Evolutionary conservation across 805 yeast genomes (phyloP).

Genomic region (Candida corydali): DNA sequence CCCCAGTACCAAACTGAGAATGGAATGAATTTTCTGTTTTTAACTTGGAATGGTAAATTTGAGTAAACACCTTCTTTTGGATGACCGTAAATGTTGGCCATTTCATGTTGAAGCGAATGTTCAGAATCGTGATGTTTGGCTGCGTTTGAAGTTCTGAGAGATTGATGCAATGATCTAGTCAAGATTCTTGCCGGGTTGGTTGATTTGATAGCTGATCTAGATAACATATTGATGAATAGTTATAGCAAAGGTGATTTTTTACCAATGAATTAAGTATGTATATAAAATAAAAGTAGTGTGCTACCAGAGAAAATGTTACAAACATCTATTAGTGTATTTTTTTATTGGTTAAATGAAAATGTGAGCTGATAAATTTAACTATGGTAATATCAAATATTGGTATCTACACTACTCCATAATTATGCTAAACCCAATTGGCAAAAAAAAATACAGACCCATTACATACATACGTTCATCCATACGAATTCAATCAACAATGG

Average conservation of each 20-base stretch:
- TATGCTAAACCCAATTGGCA: not conserved
- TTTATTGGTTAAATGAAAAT: conserved; percentile 11
- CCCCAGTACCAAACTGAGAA: conserved; percentile 79
- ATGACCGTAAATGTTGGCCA: conserved; percentile 33
- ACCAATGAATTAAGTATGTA: too few relatives aligned
- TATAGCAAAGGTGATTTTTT: too few relatives aligned
- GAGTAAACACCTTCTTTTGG: conserved; percentile 70
- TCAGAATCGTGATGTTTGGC: not conserved
- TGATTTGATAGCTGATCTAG: conserved; percentile 13
- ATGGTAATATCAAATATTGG: too few relatives aligned
- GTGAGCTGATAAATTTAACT: not conserved
- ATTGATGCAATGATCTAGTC: conserved; percentile 6
- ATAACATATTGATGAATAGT: conserved; percentile 17
- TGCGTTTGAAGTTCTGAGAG: not conserved
- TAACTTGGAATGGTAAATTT: conserved; percentile 92
- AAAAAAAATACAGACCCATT: not conserved
- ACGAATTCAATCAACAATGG: conserved; percentile 52
- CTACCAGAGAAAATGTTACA: too few relatives aligned
- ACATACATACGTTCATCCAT: not conserved
- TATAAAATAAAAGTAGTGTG: not conserved
- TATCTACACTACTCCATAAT: not conserved
- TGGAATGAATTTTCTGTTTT: conserved; percentile 82
- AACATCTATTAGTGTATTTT: too few relatives aligned
- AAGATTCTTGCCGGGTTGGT: conserved; percentile 4
- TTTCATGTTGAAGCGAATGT: conserved; percentile 5